A percentile compares a stretch with the other conserved stretches of the same genome.
Conservation (phyloP, 805 yeast genomes). For the Lachancea dasiensis region DNA sequence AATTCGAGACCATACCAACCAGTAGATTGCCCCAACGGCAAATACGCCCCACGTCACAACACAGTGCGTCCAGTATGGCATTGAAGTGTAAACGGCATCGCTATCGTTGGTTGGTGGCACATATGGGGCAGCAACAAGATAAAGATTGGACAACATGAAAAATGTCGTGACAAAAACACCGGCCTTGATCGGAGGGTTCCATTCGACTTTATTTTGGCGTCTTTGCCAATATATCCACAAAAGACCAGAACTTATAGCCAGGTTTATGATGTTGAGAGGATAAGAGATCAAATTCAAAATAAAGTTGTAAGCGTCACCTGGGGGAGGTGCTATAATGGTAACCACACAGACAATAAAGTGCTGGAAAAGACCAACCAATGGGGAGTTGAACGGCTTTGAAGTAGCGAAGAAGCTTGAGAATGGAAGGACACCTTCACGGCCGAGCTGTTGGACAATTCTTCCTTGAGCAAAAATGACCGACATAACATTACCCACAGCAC, state of each 20-base stretch:
- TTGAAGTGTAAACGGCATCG: constrained; percentile 57
- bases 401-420: constrained; percentile 66
- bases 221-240: constrained; percentile 50
- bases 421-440: constrained; percentile 77
- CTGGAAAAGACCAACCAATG: constrained; percentile 64
- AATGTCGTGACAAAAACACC: constrained; percentile 56
- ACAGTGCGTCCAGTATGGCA: constrained; percentile 76
- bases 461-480: constrained; percentile 80
- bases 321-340: constrained; percentile 74
- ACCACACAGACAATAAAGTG: constrained; percentile 73
- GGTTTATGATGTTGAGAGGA: constrained; percentile 72
- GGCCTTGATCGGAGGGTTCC: constrained; percentile 72
- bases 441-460: constrained; percentile 71
- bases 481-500: constrained; percentile 77
- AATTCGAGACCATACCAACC: constrained; percentile 55
- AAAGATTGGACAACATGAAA: constrained; percentile 59
- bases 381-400: constrained; percentile 67
- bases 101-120: constrained; percentile 59
- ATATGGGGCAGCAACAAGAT: constrained; percentile 71
- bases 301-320: constrained; percentile 84
- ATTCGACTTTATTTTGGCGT: constrained; percentile 43
- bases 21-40: constrained; percentile 58
- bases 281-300: constrained; percentile 74
- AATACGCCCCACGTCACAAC: constrained; percentile 79
- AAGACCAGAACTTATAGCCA: constrained; percentile 53